Evolutionary conservation across 441 rosid genomes (phyloP), one percentile per base, ranked within the genome.

Genomic region (Pelargonium australe): DNA sequence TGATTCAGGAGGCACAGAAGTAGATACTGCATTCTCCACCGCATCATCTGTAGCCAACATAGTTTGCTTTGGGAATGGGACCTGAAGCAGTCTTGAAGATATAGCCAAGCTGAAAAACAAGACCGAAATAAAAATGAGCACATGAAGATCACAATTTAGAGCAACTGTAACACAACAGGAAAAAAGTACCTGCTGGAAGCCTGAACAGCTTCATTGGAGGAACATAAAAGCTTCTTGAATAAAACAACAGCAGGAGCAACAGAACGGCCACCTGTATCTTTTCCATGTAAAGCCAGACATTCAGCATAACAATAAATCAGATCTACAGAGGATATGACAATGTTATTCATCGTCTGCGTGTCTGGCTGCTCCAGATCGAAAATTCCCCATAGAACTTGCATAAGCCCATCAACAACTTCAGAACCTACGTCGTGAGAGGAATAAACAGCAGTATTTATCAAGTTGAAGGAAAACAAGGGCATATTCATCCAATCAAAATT

Each of bases 301-400:
- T 96, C 99, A 7, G 99, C 99, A 85, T 94, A 96, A 81, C 92
- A 89, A 72, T 90, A 96, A 67, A 91, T 90, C 72, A 96, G 87
- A 75, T 94, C 99, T 74, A 96, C 99, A 55, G 98, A 87, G 67
- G 97, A 90, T 82, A 96, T 79, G 64, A 96, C 97, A 64, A 96
- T 81, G 71, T 86, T 94, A 82, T 94, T 96, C 98, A 91, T 85
- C 45, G 99, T 96, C 68, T 87, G 99, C 3, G 99, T 87, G 76
- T 91, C 98, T 49, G 96, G 99, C 72, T 89, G 93, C 79, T 90
- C 99, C 10, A 90, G 80, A 77, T 94, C 99, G 83, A 96, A 81
- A 85, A 96, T 90, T 81, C 96, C 99, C 99, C 99, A 96, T 55
- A 96, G 81, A 78, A 96, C 95, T 83, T 83, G 92, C 98, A 93